Percentiles rank a stretch among this genome's conserved stretches.
These are phyloP conservation scores for Puccinia novopanici DNA, from an alignment of 1,284 basidiomycete species.

Conservation along the genomic window DNA sequence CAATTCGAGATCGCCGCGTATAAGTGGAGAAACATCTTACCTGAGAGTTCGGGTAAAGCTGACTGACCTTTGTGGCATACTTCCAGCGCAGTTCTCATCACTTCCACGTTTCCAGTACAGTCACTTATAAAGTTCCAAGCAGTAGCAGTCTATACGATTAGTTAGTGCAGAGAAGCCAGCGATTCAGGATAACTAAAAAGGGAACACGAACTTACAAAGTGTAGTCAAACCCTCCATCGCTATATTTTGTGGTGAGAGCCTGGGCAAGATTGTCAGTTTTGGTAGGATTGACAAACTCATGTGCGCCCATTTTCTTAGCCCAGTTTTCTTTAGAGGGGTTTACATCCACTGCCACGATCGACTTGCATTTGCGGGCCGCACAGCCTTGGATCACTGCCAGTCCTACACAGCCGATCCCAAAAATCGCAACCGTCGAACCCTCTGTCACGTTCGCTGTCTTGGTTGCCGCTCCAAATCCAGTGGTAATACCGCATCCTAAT, in stretches of 20 bases:
- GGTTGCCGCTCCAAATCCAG: slow-evolving; percentile 67
- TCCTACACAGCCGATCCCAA: slow-evolving; percentile 93
- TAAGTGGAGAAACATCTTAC: not conserved
- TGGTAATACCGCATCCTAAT: slow-evolving; percentile 89
- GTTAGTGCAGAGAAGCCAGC: slow-evolving; percentile 1
- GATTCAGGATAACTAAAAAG: not conserved
- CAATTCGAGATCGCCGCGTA: not conserved
- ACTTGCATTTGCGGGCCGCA: slow-evolving; percentile 73
- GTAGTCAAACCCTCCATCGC: slow-evolving; percentile 94
- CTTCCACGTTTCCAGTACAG: slow-evolving; percentile 89
- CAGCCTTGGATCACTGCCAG: slow-evolving; percentile 87
- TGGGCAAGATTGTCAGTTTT: slow-evolving; percentile 80
- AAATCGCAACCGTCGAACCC: slow-evolving; percentile 85
- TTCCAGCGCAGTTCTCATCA: slow-evolving; percentile 94
- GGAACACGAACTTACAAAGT: slow-evolving; percentile 66
- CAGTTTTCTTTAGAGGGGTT: slow-evolving; percentile 82
- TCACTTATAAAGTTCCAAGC: slow-evolving; percentile 62
- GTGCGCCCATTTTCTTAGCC: slow-evolving; percentile 94
- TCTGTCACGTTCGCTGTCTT: slow-evolving; percentile 67
- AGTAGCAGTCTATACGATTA: not conserved
- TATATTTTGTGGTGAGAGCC: slow-evolving; percentile 77
- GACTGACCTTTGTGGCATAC: slow-evolving; percentile 79
- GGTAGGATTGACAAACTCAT: slow-evolving; percentile 87
- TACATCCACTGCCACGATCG: slow-evolving; percentile 89
- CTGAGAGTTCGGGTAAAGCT: not conserved